Evolutionary conservation across 1,284 basidiomycete genomes (phyloP).

Genomic region (Papiliotrema terrestris): DNA sequence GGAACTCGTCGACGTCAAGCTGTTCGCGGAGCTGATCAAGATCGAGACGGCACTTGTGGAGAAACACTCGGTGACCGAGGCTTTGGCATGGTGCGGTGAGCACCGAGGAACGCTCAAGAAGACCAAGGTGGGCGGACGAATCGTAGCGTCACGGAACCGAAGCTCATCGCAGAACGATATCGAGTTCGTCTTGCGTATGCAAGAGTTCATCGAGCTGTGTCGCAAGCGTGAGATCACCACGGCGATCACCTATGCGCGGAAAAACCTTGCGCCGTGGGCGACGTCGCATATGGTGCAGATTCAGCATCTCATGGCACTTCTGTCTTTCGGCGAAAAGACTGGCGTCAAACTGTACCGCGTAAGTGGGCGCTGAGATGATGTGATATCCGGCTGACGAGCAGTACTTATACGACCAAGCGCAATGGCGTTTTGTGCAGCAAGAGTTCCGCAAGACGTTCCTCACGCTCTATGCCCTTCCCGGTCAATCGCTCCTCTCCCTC

Average conservation of each 20-base stretch:
- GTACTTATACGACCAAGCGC: slow-evolving; percentile 65
- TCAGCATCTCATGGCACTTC: slow-evolving; percentile 67
- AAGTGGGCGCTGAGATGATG: slow-evolving; percentile 3
- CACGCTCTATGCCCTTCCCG: slow-evolving; percentile 76
- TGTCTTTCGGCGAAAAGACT: slow-evolving; percentile 59
- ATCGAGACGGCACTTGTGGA: slow-evolving; percentile 74
- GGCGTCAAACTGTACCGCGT: slow-evolving; percentile 47
- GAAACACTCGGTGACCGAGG: slow-evolving; percentile 74
- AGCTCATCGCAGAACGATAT: slow-evolving; percentile 69
- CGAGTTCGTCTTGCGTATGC: slow-evolving; percentile 91
- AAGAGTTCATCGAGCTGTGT: slow-evolving; percentile 92
- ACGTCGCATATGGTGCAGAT: slow-evolving; percentile 74
- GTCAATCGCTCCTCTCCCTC: slow-evolving; percentile 78
- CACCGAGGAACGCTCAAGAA: slow-evolving; percentile 89
- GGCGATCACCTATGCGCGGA: slow-evolving; percentile 81
- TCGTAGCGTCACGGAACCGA: neutral
- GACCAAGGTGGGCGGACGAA: slow-evolving; percentile 61
- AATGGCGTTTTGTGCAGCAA: slow-evolving; percentile 70
- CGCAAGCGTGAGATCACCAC: slow-evolving; percentile 63
- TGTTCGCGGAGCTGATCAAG: slow-evolving; percentile 80
- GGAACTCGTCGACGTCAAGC: slow-evolving; percentile 82
- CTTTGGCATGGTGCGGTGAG: slow-evolving; percentile 92
- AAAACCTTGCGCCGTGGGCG: slow-evolving; percentile 78
- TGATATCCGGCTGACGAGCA: slow-evolving; percentile 53
- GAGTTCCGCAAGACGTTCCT: slow-evolving; percentile 82